phyloP scores from a whole-genome alignment of 2,329 filamentous ascomycete species.

The Hymenoscyphus occultus region DNA sequence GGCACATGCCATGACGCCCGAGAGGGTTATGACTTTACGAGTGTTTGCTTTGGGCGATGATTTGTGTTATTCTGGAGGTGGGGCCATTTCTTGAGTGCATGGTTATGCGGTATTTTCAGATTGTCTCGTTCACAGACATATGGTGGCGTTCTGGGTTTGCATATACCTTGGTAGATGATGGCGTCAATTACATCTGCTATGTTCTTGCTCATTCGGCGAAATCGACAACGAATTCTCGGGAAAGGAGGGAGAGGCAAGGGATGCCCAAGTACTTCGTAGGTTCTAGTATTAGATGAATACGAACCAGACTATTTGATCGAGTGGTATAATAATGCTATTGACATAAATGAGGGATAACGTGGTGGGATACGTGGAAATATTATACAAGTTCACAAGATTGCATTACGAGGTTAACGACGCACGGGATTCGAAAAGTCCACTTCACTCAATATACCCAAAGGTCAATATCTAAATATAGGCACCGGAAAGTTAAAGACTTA shows the following conservation, averaged over 20 bases:
- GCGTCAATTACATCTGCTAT: background rate
- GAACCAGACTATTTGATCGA: no score
- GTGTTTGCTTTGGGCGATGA: background rate
- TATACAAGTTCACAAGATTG: no score
- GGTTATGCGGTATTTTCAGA: conserved; percentile 1
- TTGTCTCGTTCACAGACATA: background rate
- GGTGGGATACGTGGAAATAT: no score
- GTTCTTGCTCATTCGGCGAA: background rate
- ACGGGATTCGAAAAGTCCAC: no score
- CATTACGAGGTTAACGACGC: no score
- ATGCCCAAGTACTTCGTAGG: background rate
- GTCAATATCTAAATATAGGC: no score
- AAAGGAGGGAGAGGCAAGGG: background rate
- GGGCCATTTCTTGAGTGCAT: background rate
- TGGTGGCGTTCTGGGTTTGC: conserved; percentile 2
- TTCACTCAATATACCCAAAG: no score
- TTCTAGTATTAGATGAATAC: background rate
- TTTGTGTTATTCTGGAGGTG: background rate
- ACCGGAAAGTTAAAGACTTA: no score
- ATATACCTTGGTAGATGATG: background rate
- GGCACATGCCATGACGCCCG: background rate
- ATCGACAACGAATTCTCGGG: background rate
- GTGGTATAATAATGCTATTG: no score
- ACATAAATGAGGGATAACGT: no score
- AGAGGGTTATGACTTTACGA: no score